Conservation (phyloP, 176 grass and related monocot genomes). For the Triticum turgidum region DNA sequence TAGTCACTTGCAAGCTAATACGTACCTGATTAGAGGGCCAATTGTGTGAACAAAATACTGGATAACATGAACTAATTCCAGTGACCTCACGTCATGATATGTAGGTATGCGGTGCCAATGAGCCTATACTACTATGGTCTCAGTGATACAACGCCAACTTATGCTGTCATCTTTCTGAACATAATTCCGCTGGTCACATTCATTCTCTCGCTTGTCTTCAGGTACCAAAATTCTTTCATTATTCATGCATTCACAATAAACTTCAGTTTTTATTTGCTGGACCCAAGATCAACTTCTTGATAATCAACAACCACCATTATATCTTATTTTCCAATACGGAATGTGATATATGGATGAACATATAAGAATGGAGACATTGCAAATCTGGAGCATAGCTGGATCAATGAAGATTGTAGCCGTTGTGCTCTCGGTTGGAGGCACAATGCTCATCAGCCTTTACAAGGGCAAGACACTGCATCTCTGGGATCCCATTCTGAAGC, state of each 20-base stretch:
- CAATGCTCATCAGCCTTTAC: slow-evolving; percentile 57
- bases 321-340: not conserved
- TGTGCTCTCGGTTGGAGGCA: slow-evolving; percentile 41
- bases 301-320: not conserved
- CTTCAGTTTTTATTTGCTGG: not conserved
- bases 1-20: not conserved
- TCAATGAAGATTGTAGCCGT: slow-evolving; percentile 37
- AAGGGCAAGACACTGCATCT: slow-evolving; percentile 56
- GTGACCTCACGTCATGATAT: not conserved
- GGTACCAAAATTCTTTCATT: slow-evolving; percentile 24
- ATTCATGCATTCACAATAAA: not conserved
- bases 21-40: not conserved
- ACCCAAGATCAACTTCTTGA: not conserved
- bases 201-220: slow-evolving; percentile 44
- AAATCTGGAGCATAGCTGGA: slow-evolving; percentile 12
- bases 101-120: slow-evolving; percentile 54
- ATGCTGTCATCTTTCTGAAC: slow-evolving; percentile 51
- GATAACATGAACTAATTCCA: not conserved
- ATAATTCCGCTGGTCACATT: slow-evolving; percentile 53
- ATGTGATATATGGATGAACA: not conserved
- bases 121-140: slow-evolving; percentile 61
- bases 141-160: slow-evolving; percentile 47
- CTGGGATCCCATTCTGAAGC: slow-evolving; percentile 30
- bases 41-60: not conserved
- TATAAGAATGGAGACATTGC: slow-evolving; percentile 41